Evolutionary conservation across 2,329 filamentous ascomycete species (phyloP).

Genomic region (Monilinia laxa): DNA sequence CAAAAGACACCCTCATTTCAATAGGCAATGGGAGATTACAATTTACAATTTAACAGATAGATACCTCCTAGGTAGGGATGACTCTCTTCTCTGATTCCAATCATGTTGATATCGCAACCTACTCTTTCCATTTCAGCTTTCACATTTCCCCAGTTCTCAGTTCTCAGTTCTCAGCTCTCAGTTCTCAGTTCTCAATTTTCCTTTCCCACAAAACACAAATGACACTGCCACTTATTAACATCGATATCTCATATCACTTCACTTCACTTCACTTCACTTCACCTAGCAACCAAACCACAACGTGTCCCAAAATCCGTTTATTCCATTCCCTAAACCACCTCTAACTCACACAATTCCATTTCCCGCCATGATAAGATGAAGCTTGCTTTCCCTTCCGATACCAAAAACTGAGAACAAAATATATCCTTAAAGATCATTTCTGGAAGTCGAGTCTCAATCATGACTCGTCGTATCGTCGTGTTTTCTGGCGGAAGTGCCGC

Average conservation of each 20-base stretch:
- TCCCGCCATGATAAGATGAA: not conserved
- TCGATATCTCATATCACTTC: not conserved
- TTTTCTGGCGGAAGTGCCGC: conserved; percentile 94
- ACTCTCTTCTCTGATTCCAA: not conserved
- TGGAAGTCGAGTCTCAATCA: conserved; percentile 14
- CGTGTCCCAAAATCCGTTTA: conserved; percentile 19
- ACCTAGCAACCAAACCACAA: conserved; percentile 5
- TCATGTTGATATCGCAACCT: not conserved
- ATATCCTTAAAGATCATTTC: not conserved
- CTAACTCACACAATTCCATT: not conserved
- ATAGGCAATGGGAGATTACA: not conserved
- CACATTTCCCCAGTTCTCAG: not conserved
- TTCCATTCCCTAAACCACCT: not conserved
- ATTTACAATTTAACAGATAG: not conserved
- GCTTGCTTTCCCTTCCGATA: not conserved
- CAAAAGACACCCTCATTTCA: not conserved
- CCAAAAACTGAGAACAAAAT: not conserved
- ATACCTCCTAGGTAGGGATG: not conserved
- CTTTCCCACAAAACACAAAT: not conserved
- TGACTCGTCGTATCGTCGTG: conserved; percentile 58
- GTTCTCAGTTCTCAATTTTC: not conserved
- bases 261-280: not conserved
- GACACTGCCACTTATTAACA: not conserved
- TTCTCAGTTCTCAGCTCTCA: not conserved
- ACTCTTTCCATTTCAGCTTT: not conserved